Evolutionary conservation across 2,329 filamentous ascomycete genomes (phyloP).

Genomic region (Cladosporium colombiae): DNA sequence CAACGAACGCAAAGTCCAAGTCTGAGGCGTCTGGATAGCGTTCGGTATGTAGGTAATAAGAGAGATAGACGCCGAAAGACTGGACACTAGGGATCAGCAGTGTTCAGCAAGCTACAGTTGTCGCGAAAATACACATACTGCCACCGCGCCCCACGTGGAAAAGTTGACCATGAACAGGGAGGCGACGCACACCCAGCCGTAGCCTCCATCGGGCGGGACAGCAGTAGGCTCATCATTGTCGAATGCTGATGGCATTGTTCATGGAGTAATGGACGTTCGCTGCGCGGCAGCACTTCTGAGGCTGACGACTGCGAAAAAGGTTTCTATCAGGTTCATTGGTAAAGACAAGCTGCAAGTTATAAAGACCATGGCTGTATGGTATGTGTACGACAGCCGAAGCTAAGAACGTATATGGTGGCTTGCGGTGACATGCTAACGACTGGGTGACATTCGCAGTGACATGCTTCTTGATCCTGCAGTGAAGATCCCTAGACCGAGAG

Average conservation of each 20-base stretch:
- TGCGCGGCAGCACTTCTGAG: too few relatives aligned
- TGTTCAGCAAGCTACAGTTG: not conserved
- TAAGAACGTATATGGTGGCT: not conserved
- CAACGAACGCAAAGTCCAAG: slow-evolving; percentile 45
- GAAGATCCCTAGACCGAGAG: not conserved
- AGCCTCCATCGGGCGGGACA: slow-evolving; percentile 33
- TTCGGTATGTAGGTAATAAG: slow-evolving; percentile 43
- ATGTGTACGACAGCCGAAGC: not conserved
- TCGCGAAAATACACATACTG: slow-evolving; percentile 2
- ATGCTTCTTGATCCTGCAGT: not conserved
- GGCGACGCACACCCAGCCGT: slow-evolving; percentile 37
- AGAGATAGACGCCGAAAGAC: slow-evolving; percentile 47
- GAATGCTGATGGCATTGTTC: slow-evolving; percentile 3
- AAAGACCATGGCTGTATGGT: not conserved
- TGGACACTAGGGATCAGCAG: not conserved
- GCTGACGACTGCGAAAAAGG: not conserved
- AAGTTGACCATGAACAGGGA: slow-evolving; percentile 32
- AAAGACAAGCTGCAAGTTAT: not conserved
- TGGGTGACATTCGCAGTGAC: not conserved
- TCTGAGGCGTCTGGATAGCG: slow-evolving; percentile 39
- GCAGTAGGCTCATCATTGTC: not conserved
- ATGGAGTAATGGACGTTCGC: not conserved
- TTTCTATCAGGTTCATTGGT: not conserved
- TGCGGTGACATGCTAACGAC: not conserved
- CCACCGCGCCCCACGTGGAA: slow-evolving; percentile 32